These are phyloP conservation scores for Domatiomyces catenatus DNA, from an alignment of 2,329 filamentous ascomycete genomes.

Conservation along the genomic window DNA sequence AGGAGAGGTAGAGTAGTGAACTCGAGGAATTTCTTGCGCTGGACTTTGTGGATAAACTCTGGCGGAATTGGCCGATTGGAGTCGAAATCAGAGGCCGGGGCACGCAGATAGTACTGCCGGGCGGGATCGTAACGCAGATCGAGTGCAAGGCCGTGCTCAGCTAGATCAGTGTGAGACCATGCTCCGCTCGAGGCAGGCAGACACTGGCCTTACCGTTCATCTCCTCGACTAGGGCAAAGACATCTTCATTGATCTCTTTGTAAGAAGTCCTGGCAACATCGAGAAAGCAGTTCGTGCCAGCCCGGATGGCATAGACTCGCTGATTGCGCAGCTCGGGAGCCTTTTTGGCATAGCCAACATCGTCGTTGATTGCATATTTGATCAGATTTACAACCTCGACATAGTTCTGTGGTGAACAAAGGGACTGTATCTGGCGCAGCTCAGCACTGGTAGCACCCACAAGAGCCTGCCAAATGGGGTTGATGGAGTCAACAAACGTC, in stretches of 20 bases:
- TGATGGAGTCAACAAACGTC: slow-evolving; percentile 56
- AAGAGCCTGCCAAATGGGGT: slow-evolving; percentile 53
- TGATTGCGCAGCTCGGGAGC: slow-evolving; percentile 82
- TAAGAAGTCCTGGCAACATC: slow-evolving; percentile 81
- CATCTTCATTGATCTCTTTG: slow-evolving; percentile 71
- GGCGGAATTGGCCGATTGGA: slow-evolving; percentile 41
- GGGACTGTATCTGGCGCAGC: slow-evolving; percentile 48
- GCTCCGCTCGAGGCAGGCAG: background rate
- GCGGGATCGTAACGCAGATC: slow-evolving; percentile 61
- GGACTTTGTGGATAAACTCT: slow-evolving; percentile 60
- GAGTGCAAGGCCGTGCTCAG: slow-evolving; percentile 42
- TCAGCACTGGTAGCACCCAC: slow-evolving; percentile 47
- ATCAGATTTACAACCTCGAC: slow-evolving; percentile 50
- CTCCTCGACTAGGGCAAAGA: slow-evolving; percentile 52
- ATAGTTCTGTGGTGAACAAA: slow-evolving; percentile 51
- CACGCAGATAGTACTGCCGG: slow-evolving; percentile 64
- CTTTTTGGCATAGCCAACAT: slow-evolving; percentile 61
- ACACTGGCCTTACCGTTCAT: slow-evolving; percentile 40
- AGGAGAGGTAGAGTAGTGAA: slow-evolving; percentile 76
- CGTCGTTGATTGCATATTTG: slow-evolving; percentile 56
- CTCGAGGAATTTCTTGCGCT: slow-evolving; percentile 61
- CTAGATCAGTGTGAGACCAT: slow-evolving; percentile 25
- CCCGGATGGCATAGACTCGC: slow-evolving; percentile 74
- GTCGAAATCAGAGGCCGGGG: slow-evolving; percentile 49
- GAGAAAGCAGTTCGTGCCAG: slow-evolving; percentile 68